Evolutionary conservation across 805 yeast species (phyloP).

Genomic region (Cyberlindnera galapagoensis): DNA sequence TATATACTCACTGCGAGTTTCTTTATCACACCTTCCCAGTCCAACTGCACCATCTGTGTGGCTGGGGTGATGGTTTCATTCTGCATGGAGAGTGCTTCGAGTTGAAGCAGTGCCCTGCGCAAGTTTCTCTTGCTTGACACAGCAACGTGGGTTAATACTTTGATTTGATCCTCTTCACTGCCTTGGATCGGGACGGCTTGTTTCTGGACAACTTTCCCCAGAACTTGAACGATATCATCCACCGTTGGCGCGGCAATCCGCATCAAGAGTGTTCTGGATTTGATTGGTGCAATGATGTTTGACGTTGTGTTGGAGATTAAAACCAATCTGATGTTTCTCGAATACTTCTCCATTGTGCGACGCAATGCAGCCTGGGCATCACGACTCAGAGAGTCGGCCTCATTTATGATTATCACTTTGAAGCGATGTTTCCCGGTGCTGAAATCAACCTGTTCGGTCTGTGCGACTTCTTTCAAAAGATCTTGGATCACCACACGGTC

Average conservation of each 20-base stretch:
- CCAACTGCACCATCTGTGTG: constrained; percentile 61
- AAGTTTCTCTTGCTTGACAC: constrained; percentile 59
- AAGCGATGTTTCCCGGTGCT: constrained; percentile 49
- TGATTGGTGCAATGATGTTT: constrained; percentile 88
- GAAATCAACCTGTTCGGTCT: constrained; percentile 91
- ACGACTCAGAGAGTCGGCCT: constrained; percentile 82
- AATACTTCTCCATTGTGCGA: constrained; percentile 94
- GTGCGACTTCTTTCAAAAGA: constrained; percentile 87
- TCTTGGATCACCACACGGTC: constrained; percentile 96
- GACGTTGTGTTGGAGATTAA: constrained; percentile 86
- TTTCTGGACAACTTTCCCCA: constrained; percentile 46
- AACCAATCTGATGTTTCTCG: constrained; percentile 77
- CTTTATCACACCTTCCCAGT: constrained; percentile 82
- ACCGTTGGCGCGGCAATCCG: constrained; percentile 77
- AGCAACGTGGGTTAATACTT: constrained; percentile 48
- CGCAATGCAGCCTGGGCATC: constrained; percentile 96
- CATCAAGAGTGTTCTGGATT: constrained; percentile 85
- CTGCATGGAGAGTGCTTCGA: constrained; percentile 78
- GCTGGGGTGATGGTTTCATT: constrained; percentile 42
- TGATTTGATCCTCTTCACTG: constrained; percentile 31
- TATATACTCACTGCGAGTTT: constrained; percentile 56
- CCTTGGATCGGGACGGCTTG: constrained; percentile 42
- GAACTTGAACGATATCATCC: constrained; percentile 50
- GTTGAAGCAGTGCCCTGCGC: constrained; percentile 66
- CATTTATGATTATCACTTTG: constrained; percentile 81